Base-by-base conservation (phyloP, 768 basidiomycete species). In the Cystobasidiopsis lactophilus region DNA sequence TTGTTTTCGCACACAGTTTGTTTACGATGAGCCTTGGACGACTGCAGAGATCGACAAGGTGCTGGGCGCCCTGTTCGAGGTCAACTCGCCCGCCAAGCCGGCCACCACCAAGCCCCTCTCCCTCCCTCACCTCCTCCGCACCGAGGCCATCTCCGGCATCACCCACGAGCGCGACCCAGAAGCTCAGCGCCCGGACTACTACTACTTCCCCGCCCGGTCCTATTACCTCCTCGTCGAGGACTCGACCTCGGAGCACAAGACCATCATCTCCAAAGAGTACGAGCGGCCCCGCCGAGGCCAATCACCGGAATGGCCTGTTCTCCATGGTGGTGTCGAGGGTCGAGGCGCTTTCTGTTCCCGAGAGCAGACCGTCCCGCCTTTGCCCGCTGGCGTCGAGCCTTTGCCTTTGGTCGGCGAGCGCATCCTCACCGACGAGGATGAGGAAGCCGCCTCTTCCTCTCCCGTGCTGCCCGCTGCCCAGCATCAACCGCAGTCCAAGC, bases 151-250 rank as follows among this genome's bases (percentile, higher is more conserved):
- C 39, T 77, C 85, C 57, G 93, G 93, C 43, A 73, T 73, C 2
- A 81, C 78, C 1, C 79, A 77, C 18, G 93, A 98, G 69, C 82
- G 91, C 43, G 93, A 98, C 67, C 80, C 85, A 1, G 78, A 75
- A 19, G 82, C 88, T 57, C 83, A 76, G 57, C 77, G 88, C 47
- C 79, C 81, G 57, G 86, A 89, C 66, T 85, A 77, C 63, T 76
- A 74, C 52, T 98, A 96, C 65, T 96, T 96, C 66, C 67, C 75
- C 18, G 75, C 77, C 39, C 72, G 73, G 39, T 76, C 74, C 49
- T 78, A 74, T 63, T 95, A 85, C 64, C 73, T 95, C 41, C 73
- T 96, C 40, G 75, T 95, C n/a, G 89, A 96, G 65, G 91, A 96
- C 62, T 74, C 85, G 52, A 75, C 74, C 3, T 77, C 79, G 51